Evolutionary conservation across 352 stramenopile genomes (phyloP).

Genomic region (Phytophthora tubulina): DNA sequence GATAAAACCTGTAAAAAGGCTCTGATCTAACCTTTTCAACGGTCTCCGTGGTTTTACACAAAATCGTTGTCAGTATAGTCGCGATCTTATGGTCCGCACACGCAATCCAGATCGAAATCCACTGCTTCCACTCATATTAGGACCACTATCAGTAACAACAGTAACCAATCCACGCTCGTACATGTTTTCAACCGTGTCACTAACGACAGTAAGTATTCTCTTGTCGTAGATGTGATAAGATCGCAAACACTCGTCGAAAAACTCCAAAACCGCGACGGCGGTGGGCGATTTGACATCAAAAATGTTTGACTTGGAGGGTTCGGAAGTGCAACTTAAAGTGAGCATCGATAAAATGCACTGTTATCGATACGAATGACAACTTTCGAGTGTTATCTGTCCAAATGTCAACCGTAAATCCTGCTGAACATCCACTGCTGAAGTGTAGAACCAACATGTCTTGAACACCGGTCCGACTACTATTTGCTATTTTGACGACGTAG

Average conservation of each 20-base stretch:
- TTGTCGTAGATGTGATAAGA: background rate
- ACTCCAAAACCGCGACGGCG: background rate
- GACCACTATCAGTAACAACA: background rate
- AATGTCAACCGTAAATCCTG: background rate
- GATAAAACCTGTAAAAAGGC: background rate
- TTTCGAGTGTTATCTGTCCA: background rate
- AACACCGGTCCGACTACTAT: background rate
- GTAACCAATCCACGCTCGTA: background rate
- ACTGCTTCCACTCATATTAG: no score
- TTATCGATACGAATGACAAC: background rate
- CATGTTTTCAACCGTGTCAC: background rate
- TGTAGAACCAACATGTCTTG: background rate
- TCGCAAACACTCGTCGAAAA: background rate
- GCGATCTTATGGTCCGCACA: no score
- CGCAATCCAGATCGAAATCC: no score
- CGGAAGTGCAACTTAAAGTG: background rate
- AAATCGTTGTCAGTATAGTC: no score
- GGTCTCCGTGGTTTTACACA: background rate
- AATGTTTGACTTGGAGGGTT: constrained; percentile 1
- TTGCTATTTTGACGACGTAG: background rate
- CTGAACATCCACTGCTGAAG: background rate
- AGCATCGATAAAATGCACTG: constrained; percentile 1
- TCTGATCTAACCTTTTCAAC: background rate
- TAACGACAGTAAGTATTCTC: background rate
- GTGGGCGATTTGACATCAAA: background rate